Conservation (phyloP, 75 land plant genomes). For the Cryptomeria japonica region DNA sequence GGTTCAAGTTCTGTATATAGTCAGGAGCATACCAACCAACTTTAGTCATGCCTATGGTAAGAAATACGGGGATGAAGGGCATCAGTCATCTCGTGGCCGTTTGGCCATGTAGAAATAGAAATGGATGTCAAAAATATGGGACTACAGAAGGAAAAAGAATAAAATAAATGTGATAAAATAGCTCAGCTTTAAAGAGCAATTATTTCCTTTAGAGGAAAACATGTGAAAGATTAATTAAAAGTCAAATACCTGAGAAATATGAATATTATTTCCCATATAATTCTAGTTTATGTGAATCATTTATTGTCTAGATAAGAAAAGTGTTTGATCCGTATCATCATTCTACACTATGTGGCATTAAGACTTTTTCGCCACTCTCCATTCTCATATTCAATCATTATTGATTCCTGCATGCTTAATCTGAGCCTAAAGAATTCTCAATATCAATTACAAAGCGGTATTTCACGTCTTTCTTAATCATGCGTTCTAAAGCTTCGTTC, state of each 20-base stretch:
- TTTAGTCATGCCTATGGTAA: background rate
- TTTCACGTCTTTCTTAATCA: conserved; percentile 67
- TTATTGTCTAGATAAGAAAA: background rate
- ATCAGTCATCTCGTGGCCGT: background rate
- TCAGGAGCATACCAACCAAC: background rate
- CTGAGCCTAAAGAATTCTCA: conserved; percentile 42
- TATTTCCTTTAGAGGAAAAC: background rate
- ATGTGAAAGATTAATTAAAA: too few species aligned
- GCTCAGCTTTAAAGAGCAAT: background rate
- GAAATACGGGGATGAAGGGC: background rate
- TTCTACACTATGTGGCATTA: background rate
- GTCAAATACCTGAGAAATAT: background rate
- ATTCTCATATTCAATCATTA: background rate
- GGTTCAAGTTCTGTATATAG: background rate
- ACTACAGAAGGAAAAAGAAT: background rate
- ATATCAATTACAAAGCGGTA: conserved; percentile 91
- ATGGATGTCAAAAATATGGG: background rate
- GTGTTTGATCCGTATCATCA: background rate
- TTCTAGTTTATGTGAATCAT: background rate
- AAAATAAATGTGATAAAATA: background rate
- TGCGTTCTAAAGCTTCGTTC: conserved; percentile 76
- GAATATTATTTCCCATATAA: background rate
- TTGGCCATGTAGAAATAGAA: background rate
- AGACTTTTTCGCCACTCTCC: background rate
- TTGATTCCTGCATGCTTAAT: background rate